Percentiles rank a stretch among this genome's conserved stretches.
These are phyloP conservation scores for Debaryomycetaceae sp. DNA, from an alignment of 1,139 yeast species.

Conservation along the genomic window DNA sequence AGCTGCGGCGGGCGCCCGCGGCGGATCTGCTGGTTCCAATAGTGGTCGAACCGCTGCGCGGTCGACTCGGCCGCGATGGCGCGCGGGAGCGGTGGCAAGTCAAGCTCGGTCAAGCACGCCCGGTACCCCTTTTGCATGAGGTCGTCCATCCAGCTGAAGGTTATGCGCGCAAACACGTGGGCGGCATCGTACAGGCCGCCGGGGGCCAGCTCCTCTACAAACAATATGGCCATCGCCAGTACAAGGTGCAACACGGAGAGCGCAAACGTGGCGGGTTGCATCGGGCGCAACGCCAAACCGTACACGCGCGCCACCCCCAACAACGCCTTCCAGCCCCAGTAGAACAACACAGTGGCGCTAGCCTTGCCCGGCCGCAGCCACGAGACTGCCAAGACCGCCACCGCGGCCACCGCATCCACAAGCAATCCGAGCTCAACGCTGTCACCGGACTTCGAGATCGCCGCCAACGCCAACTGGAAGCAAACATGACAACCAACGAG, in stretches of 20 bases:
- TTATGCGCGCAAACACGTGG: slow-evolving; percentile 40
- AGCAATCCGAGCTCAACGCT: slow-evolving; percentile 4
- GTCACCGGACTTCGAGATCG: slow-evolving; percentile 14
- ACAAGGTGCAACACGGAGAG: slow-evolving; percentile 6
- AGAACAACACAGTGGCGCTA: slow-evolving; percentile 7
- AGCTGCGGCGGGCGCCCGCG: slow-evolving; percentile 26
- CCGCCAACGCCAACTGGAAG: slow-evolving; percentile 10
- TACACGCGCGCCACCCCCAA: slow-evolving; percentile 4
- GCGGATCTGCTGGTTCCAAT: slow-evolving; percentile 32
- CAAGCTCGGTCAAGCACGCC: slow-evolving; percentile 39
- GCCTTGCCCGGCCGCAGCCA: no score
- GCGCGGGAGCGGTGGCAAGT: slow-evolving; percentile 49
- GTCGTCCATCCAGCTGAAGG: slow-evolving; percentile 57
- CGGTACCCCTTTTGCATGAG: slow-evolving; percentile 43
- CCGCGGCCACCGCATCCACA: slow-evolving; percentile 14
- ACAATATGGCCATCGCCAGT: slow-evolving; percentile 22
- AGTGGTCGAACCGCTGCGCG: slow-evolving; percentile 9
- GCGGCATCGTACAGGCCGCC: slow-evolving; percentile 17
- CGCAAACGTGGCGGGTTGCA: background rate
- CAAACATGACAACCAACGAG: no score
- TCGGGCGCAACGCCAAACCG: slow-evolving; percentile 4
- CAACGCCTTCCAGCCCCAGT: slow-evolving; percentile 8
- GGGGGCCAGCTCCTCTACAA: slow-evolving; percentile 34
- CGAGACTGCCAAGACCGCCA: slow-evolving; percentile 1
- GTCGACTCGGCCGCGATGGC: slow-evolving; percentile 28